Conservation (phyloP, 2,329 filamentous ascomycete genomes). For the Aphanocladium album region DNA sequence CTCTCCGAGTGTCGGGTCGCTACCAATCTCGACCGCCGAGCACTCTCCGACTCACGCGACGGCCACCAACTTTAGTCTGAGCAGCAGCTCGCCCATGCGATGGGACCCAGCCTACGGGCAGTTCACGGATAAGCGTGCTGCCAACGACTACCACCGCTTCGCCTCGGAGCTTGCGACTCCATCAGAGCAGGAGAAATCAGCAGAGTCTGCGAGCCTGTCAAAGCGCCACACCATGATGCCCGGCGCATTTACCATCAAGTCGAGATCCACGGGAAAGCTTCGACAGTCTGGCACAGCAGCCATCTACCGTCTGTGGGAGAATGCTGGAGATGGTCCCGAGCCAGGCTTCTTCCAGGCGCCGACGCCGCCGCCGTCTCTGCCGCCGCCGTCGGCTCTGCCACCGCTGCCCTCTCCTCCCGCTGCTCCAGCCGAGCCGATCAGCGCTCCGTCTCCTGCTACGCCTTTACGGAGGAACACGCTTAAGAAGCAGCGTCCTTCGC, state of each 20-base stretch:
- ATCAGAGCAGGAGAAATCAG: neutral
- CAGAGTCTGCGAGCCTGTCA: neutral
- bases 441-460: conserved; percentile 16
- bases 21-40: neutral
- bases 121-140: conserved; percentile 26
- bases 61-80: neutral
- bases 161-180: conserved; percentile 25
- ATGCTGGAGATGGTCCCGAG: neutral
- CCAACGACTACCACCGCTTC: conserved; percentile 32
- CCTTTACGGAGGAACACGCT: neutral
- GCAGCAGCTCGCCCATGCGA: neutral
- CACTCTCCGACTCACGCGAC: neutral
- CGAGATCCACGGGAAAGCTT: neutral
- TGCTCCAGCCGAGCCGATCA: conserved; percentile 22
- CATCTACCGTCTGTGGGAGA: conserved; percentile 8
- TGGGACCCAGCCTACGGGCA: conserved; percentile 22
- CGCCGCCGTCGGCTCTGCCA: conserved; percentile 18
- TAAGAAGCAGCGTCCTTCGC: neutral
- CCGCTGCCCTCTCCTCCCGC: conserved; percentile 20
- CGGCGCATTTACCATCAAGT: neutral
- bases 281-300: neutral
- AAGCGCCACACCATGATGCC: neutral
- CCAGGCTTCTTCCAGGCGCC: neutral
- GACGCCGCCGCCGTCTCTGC: neutral
- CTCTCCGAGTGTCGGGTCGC: neutral